Percentiles rank a stretch among this genome's conserved stretches.
These are phyloP conservation scores for Trypanosoma platydactyli DNA, from an alignment of 208 protist species.

Conservation along the genomic window DNA sequence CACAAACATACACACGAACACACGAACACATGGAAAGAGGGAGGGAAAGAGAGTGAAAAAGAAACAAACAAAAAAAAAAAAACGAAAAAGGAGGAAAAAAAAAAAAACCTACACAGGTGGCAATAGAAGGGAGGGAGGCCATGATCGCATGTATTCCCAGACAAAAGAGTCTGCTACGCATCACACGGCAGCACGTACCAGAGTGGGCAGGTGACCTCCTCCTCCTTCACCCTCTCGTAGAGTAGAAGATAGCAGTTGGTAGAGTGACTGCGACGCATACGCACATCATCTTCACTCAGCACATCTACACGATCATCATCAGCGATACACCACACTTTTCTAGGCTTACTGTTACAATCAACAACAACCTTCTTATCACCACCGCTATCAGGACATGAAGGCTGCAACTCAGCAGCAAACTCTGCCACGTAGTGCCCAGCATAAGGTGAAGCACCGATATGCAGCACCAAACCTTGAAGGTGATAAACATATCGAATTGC, in stretches of 20 bases:
- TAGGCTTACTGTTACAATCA: background rate
- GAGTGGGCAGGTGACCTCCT: constrained; percentile 38
- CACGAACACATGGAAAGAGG: no score
- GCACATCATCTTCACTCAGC: constrained; percentile 20
- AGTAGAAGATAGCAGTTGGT: constrained; percentile 60
- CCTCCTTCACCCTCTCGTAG: constrained; percentile 63
- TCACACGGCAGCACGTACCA: constrained; percentile 40
- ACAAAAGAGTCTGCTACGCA: background rate
- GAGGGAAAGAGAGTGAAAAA: background rate
- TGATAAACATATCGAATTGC: constrained; percentile 39
- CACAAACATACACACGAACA: background rate
- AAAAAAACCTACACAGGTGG: constrained; percentile 5
- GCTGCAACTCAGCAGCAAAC: constrained; percentile 29
- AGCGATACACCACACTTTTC: constrained; percentile 41
- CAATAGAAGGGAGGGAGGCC: constrained; percentile 15
- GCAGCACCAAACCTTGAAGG: constrained; percentile 48
- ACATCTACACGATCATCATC: constrained; percentile 50
- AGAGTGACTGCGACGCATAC: constrained; percentile 23
- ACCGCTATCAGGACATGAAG: background rate
- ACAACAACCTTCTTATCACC: background rate
- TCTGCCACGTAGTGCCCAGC: constrained; percentile 70
- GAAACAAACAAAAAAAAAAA: constrained; percentile 28
- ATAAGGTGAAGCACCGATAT: constrained; percentile 46
- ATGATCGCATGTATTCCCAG: background rate
- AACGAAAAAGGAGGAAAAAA: constrained; percentile 9